Percentiles rank a stretch among this genome's conserved stretches.
These are phyloP conservation scores for Parachlorella kessleri DNA, from an alignment of 139 green algal genomes.

Conservation along the genomic window DNA sequence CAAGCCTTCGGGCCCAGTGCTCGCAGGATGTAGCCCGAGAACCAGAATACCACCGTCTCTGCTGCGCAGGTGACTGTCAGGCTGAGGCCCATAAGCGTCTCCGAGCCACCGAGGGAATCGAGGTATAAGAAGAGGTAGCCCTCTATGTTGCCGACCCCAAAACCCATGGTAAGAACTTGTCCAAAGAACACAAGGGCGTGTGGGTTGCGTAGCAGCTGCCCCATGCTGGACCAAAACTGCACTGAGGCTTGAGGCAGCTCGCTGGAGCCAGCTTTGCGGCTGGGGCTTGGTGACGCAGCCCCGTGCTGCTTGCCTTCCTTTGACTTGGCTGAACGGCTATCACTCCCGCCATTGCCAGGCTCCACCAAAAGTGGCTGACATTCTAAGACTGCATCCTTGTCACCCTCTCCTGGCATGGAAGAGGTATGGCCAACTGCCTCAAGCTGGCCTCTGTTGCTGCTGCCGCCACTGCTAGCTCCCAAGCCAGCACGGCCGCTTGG, in stretches of 20 bases:
- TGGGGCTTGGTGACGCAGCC: no score
- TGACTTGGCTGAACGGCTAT: no score
- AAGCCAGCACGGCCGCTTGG: no score
- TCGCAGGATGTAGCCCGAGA: conserved; percentile 10
- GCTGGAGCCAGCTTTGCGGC: background rate
- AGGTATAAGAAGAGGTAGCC: conserved; percentile 51
- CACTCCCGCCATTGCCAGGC: no score
- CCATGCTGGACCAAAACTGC: conserved; percentile 23
- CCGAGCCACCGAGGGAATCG: conserved; percentile 36
- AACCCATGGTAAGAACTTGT: conserved; percentile 30
- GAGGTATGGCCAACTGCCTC: no score
- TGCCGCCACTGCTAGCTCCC: no score
- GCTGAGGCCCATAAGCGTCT: conserved; percentile 39
- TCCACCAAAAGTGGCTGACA: no score
- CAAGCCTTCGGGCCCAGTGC: conserved; percentile 27
- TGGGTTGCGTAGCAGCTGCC: conserved; percentile 11
- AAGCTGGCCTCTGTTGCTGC: no score
- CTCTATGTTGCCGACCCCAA: conserved; percentile 45
- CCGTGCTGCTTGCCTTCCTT: no score
- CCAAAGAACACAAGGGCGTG: conserved; percentile 36
- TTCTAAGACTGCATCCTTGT: no score
- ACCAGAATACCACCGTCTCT: conserved; percentile 44
- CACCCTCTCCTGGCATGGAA: no score
- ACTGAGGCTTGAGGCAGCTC: background rate
- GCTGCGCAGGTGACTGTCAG: conserved; percentile 40